phyloP scores from a whole-genome alignment of 1,139 yeast genomes.

The Nakaseomyces nivariensis region DNA sequence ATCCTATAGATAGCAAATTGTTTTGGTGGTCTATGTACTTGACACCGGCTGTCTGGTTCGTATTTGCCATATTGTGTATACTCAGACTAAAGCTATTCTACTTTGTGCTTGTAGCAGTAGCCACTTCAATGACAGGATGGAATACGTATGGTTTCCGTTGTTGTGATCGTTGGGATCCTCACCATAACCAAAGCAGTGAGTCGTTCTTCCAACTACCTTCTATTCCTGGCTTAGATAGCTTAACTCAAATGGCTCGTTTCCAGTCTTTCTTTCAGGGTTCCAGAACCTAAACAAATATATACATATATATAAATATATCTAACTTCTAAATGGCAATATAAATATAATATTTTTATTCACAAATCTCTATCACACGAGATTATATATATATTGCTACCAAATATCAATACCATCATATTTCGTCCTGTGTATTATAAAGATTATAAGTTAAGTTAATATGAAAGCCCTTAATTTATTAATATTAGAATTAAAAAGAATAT shows the following conservation, averaged over 20 bases:
- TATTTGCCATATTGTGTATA: conserved; percentile 65
- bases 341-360: too few species aligned
- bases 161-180: conserved; percentile 60
- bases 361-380: too few species aligned
- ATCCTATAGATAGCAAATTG: conserved; percentile 81
- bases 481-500: neutral
- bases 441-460: too few species aligned
- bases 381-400: too few species aligned
- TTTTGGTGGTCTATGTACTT: conserved; percentile 77
- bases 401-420: too few species aligned
- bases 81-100: conserved; percentile 72
- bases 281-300: neutral
- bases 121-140: conserved; percentile 61
- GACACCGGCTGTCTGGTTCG: conserved; percentile 67
- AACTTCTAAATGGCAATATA: neutral
- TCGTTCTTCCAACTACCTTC: conserved; percentile 27
- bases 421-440: too few species aligned
- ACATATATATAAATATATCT: neutral
- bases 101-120: conserved; percentile 52
- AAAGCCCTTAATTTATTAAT: neutral
- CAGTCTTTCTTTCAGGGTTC: conserved; percentile 22
- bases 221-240: conserved; percentile 22
- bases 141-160: conserved; percentile 84
- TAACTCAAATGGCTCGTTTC: conserved; percentile 18
- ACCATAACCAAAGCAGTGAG: conserved; percentile 7